Conservation (phyloP, 2,329 filamentous ascomycete species). For the Colletotrichum euphorbiae region DNA sequence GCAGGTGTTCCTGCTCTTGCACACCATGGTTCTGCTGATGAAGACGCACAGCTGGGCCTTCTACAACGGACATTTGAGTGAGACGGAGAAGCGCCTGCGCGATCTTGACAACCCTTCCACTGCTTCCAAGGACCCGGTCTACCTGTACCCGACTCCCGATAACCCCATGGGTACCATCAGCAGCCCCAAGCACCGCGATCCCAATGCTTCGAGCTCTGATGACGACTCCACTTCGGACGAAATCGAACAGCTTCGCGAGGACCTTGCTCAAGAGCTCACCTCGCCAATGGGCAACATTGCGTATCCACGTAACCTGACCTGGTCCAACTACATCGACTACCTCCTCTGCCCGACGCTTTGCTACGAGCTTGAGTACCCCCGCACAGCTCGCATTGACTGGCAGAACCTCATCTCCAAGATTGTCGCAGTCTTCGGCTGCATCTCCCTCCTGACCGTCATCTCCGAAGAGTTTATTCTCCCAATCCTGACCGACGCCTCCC, state of each 20-base stretch:
- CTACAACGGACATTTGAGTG: conserved; percentile 95
- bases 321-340: conserved; percentile 86
- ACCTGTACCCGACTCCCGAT: conserved; percentile 78
- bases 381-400: conserved; percentile 80
- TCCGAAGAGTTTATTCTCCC: conserved; percentile 97
- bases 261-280: conserved; percentile 89
- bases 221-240: conserved; percentile 56
- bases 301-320: conserved; percentile 89
- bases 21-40: conserved; percentile 93
- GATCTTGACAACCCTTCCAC: conserved; percentile 79
- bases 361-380: conserved; percentile 97
- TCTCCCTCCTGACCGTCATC: conserved; percentile 91
- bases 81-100: conserved; percentile 83
- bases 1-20: conserved; percentile 93
- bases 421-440: conserved; percentile 92
- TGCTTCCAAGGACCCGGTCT: conserved; percentile 70
- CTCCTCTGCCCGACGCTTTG: conserved; percentile 94
- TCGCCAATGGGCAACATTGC: conserved; percentile 90
- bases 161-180: conserved; percentile 59
- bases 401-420: conserved; percentile 86
- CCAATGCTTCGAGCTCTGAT: conserved; percentile 42
- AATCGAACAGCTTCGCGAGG: conserved; percentile 80
- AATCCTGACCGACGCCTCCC: conserved; percentile 78
- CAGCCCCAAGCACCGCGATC: conserved; percentile 29
- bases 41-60: conserved; percentile 99